Evolutionary conservation across 441 rosid genomes (phyloP).

Genomic region (Euphorbia celastroides): DNA sequence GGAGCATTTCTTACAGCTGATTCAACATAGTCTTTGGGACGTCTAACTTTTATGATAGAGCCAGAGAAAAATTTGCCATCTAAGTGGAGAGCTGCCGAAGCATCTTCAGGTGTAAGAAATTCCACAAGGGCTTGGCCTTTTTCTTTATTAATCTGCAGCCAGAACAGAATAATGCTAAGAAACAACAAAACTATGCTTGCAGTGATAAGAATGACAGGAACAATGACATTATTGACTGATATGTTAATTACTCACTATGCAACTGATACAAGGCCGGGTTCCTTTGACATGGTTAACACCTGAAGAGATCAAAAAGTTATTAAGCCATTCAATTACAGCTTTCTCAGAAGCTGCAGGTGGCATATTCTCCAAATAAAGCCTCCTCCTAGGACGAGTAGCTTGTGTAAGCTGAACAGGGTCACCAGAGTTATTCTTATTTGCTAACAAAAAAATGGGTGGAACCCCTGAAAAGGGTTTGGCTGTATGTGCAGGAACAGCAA

Average conservation of each 20-base stretch:
- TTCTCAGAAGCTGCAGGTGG: constrained; percentile 81
- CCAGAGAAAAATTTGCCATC: constrained; percentile 64
- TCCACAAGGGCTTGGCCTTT: constrained; percentile 83
- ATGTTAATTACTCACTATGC: constrained; percentile 59
- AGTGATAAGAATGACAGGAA: constrained; percentile 18
- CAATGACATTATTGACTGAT: constrained; percentile 17
- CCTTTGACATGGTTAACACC: constrained; percentile 58
- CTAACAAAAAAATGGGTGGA: constrained; percentile 29
- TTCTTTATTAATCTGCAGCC: constrained; percentile 68
- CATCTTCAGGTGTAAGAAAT: constrained; percentile 93
- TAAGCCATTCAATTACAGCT: constrained; percentile 59
- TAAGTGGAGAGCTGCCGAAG: constrained; percentile 78
- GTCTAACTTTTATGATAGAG: constrained; percentile 63
- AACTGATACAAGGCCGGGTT: constrained; percentile 79
- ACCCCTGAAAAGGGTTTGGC: constrained; percentile 39
- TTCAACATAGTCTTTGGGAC: constrained; percentile 81
- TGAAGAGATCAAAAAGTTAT: constrained; percentile 59
- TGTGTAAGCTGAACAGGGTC: constrained; percentile 83
- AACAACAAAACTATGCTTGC: constrained; percentile 14
- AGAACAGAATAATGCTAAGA: constrained; percentile 13
- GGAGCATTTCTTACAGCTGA: constrained; percentile 59
- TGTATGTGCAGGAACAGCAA: constrained; percentile 32
- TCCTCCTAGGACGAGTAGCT: constrained; percentile 77
- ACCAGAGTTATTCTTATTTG: constrained; percentile 32
- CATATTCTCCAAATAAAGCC: constrained; percentile 76